phyloP scores from a whole-genome alignment of 2,329 filamentous ascomycete genomes.

The Trichoderma sp. region DNA sequence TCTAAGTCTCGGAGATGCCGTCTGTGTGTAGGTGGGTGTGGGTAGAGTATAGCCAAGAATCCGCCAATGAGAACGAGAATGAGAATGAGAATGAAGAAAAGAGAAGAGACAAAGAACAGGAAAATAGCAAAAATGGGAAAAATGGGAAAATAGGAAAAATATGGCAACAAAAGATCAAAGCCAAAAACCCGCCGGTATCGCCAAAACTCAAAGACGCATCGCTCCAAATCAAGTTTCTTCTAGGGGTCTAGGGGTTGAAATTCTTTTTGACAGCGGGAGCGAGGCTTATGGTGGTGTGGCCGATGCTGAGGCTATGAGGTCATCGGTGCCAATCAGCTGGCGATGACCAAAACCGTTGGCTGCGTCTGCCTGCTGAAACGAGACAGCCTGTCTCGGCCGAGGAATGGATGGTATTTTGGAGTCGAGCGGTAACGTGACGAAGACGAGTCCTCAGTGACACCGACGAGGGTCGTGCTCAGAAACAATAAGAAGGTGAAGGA shows the following conservation, averaged over 20 bases:
- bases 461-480: not conserved
- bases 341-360: not conserved
- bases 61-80: not conserved
- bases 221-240: not conserved
- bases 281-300: not conserved
- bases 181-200: not conserved
- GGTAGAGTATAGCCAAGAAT: not conserved
- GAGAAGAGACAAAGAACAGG: not conserved
- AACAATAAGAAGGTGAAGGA: not conserved
- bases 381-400: not conserved
- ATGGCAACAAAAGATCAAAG: not conserved
- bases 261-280: constrained; percentile 14
- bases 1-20: not conserved
- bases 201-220: constrained; percentile 1
- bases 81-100: not conserved
- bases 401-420: not conserved
- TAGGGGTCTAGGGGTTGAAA: constrained; percentile 12
- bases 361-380: not conserved
- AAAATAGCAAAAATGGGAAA: not conserved
- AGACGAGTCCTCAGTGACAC: not conserved
- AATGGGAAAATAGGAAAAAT: not conserved
- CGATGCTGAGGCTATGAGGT: constrained; percentile 15
- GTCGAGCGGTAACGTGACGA: not conserved
- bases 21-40: not conserved
- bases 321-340: constrained; percentile 10